Base-by-base conservation (phyloP, 768 basidiomycete species). In the Pisolithus orientalis region DNA sequence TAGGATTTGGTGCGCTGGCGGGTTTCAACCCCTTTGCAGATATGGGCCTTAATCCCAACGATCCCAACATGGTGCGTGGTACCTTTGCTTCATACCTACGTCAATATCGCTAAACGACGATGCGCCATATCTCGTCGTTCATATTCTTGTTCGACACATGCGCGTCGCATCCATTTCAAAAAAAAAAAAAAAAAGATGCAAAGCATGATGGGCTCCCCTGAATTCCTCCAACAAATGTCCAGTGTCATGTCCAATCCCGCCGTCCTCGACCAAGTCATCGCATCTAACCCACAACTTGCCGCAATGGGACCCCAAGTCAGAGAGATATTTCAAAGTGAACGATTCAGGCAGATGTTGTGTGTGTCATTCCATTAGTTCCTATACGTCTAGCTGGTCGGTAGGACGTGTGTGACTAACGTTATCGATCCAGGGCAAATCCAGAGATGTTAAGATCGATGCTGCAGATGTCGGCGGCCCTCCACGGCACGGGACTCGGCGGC, bases 1-100 rank as follows among this genome's bases (percentile, higher is more conserved):
- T 81, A 67, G 89, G 85, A 0, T 90, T 84, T 58, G 91, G 90
- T 1, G 74, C 80, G 16, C 81, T 90, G 80, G 87, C 87, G 0
- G 87, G 89, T 5, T 75, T 94, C 65, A 97, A 98, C 61, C 95
- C 96, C 0, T 98, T 99, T 62, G 78, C 86, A 0, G 87, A 86
- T 4, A 83, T 95, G 81, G 95, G 94, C 1, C 47, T 95, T 42
- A 99, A 99, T 63, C 75, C 80, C 4, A 90, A 90, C 59, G 95
- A 97, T 65, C 94, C 94, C 0, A 96, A 97, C 66, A 90, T 95
- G 83, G 92, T 91, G 54, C 57, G 80, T 54, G 14, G 32, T 71
- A 43, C 37, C 21, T 39, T 14, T 39, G 17, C 6, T 17, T 10
- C 25, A 28, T 29, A 9, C n/a, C 4, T 9, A 16, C 24, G 28